Percentiles rank a stretch among this genome's conserved stretches.
Evolutionary conservation across 176 grass and related monocot genomes (phyloP).

Genomic region (Secale cereale): DNA sequence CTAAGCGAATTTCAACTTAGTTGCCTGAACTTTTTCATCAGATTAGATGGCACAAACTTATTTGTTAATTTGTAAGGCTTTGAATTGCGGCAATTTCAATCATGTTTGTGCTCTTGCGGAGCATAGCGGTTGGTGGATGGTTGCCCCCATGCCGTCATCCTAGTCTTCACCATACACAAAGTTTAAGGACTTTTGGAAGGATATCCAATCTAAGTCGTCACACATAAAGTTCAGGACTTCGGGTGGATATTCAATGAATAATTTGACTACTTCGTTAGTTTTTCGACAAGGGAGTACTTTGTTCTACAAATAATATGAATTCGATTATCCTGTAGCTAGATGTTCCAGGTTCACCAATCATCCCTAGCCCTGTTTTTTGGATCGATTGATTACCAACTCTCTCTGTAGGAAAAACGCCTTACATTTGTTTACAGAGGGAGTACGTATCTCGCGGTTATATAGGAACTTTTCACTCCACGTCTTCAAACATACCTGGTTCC

Average conservation of each 20-base stretch:
- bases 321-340: conserved; percentile 13
- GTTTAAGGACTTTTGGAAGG: not conserved
- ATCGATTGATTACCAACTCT: not conserved
- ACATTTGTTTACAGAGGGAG: too few species aligned
- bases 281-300: too few species aligned
- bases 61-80: not conserved
- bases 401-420: too few species aligned
- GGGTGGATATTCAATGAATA: not conserved
- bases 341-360: conserved; percentile 14
- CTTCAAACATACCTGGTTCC: not conserved
- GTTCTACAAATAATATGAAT: not conserved
- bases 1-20: not conserved
- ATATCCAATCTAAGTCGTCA: not conserved
- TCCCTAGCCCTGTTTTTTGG: not conserved
- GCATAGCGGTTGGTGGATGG: not conserved
- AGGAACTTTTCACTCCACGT: not conserved
- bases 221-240: not conserved
- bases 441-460: too few species aligned
- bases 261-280: not conserved
- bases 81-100: not conserved
- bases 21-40: not conserved
- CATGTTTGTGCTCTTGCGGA: not conserved
- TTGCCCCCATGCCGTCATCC: not conserved
- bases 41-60: not conserved
- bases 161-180: not conserved